Evolutionary conservation across 2,329 filamentous ascomycete species (phyloP).

Genomic region (Aspergillus fijiensis): DNA sequence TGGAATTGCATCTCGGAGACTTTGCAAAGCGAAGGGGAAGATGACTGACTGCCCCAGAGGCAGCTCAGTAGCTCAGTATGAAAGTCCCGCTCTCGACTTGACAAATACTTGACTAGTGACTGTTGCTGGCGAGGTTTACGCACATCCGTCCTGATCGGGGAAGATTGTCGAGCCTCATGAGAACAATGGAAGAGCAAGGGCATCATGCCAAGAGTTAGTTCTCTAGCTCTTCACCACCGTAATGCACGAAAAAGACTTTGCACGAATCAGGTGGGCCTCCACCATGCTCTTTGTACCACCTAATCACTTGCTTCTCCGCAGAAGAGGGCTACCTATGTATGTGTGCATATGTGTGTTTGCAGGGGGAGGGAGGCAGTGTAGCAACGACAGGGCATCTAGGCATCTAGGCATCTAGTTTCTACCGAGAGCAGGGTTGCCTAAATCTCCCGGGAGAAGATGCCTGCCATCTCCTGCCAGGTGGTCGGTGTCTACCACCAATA

Average conservation of each 20-base stretch:
- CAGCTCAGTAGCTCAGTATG: background rate
- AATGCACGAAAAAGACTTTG: background rate
- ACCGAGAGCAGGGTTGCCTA: background rate
- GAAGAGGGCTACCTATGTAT: background rate
- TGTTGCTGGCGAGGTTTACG: background rate
- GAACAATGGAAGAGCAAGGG: slow-evolving; percentile 1
- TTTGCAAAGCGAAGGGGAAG: too few species aligned
- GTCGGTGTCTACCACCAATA: background rate
- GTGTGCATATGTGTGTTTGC: too few species aligned
- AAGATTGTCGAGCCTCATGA: background rate
- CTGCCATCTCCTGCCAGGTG: background rate
- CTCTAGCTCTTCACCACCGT: background rate
- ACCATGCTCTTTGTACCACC: background rate
- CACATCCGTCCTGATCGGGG: slow-evolving; percentile 3
- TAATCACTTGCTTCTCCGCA: background rate
- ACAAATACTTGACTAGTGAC: background rate
- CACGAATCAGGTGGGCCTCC: background rate
- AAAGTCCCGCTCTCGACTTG: background rate
- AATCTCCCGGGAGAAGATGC: background rate
- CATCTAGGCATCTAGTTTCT: background rate
- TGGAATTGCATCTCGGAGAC: too few species aligned
- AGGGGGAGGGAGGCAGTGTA: too few species aligned
- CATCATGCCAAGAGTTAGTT: slow-evolving; percentile 1
- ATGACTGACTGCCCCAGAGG: background rate
- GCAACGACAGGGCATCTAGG: too few species aligned